Evolutionary conservation across 345 rosid species (phyloP), one percentile per base, ranked within the genome.

Genomic region (Populus nigra): DNA sequence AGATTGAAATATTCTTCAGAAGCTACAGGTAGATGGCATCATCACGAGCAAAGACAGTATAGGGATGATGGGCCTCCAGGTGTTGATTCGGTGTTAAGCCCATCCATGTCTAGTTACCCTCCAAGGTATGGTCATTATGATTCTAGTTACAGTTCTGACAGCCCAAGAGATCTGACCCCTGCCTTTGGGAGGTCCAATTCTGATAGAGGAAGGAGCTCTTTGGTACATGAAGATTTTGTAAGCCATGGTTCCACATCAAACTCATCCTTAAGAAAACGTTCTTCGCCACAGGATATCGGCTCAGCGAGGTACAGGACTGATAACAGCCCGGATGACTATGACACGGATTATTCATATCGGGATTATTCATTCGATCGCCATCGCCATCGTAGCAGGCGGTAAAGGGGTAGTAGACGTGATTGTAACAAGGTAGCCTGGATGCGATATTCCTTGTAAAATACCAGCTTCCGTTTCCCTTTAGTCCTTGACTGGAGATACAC

Each of bases 1-100:
- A 80, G 88, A 73, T 57, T 69, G 25, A 59, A 65, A 77, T 72
- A 83, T 75, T 74, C 84, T 71, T 76, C 87, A 5, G 87, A 87
- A 68, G 33, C 82, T 25, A 76, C 39, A 59, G 81, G 80, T 83
- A 84, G 90, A 83, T 82, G 79, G 71, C 78, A 81, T 76, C 73
- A 80, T 77, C 79, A 68, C 8, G 90, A 85, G 45, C 86, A 82
- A 76, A 83, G 89, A 76, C 73, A 73, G 85, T 83, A 79, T 63
- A 73, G 81, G 50, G 84, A 89, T 74, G 93, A 85, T 66, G 89
- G 86, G 7, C 92, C 90, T 73, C 92, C 89, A 8, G 89, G 91
- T 41, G 81, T 78, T 68, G 94, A 89, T 61, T 81, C 85, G 1
- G 74, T 68, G 8, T 55, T 74, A 47, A 80, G 85, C 80, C 80